Evolutionary conservation across 306 rosid genomes (phyloP).

Genomic region (Castanopsis chinensis): DNA sequence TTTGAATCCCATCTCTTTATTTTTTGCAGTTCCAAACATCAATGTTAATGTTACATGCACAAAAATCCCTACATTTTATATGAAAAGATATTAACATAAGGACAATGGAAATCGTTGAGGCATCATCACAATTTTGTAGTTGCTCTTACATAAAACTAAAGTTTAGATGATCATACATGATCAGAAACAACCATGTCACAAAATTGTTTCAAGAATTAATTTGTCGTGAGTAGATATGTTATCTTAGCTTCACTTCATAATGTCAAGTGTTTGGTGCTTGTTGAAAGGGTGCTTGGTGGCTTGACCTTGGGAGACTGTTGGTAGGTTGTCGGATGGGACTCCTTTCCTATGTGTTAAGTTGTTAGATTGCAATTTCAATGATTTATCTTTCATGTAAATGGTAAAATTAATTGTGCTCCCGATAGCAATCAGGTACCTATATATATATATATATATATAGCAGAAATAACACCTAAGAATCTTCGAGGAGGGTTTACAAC

Average conservation of each 20-base stretch:
- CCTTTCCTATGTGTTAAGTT: slow-evolving; percentile 27
- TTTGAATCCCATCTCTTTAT: not conserved
- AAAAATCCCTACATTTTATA: too few relatives aligned
- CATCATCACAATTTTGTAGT: not conserved
- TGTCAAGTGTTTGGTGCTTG: not conserved
- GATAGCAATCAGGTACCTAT: slow-evolving; percentile 21
- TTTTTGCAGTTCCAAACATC: too few relatives aligned
- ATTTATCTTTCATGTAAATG: not conserved
- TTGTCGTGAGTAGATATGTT: not conserved
- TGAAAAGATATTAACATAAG: too few relatives aligned
- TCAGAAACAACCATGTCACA: not conserved
- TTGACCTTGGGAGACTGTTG: slow-evolving; percentile 37
- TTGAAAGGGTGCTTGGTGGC: slow-evolving; percentile 32
- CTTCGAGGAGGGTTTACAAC: slow-evolving; percentile 30
- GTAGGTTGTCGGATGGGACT: slow-evolving; percentile 36
- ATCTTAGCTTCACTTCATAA: not conserved
- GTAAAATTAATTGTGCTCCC: not conserved
- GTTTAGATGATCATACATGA: not conserved
- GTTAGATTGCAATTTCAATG: slow-evolving; percentile 9
- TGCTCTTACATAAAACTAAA: not conserved
- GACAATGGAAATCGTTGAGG: too few relatives aligned
- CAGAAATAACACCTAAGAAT: slow-evolving; percentile 38
- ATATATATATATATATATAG: slow-evolving; percentile 21
- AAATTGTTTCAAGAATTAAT: not conserved
- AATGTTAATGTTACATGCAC: too few relatives aligned